Percentiles rank a stretch among this genome's conserved stretches.
phyloP scores from a whole-genome alignment of 768 basidiomycete genomes.

The Pulveroboletus sp. region DNA sequence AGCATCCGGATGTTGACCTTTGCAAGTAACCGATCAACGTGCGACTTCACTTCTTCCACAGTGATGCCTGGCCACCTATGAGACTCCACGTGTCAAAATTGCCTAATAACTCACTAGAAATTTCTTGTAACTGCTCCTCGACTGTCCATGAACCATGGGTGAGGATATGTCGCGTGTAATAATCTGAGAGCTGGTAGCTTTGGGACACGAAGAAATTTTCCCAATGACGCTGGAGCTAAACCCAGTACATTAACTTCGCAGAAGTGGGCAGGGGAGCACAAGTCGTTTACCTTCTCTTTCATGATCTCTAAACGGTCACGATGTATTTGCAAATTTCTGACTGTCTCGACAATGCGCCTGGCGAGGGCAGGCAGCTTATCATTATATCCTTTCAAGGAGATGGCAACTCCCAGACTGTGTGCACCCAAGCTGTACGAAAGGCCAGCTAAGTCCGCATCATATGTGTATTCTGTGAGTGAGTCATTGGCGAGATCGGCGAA shows the following conservation, averaged over 20 bases:
- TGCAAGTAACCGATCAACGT: conserved; percentile 56
- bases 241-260: not conserved
- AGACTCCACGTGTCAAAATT: not conserved
- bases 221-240: conserved; percentile 70
- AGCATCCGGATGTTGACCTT: conserved; percentile 68
- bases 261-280: not conserved
- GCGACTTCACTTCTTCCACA: conserved; percentile 61
- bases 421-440: conserved; percentile 66
- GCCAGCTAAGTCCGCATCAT: conserved; percentile 91
- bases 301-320: conserved; percentile 74
- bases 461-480: conserved; percentile 83
- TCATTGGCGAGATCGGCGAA: conserved; percentile 86
- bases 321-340: conserved; percentile 60
- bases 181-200: conserved; percentile 75
- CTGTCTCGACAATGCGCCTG: conserved; percentile 64
- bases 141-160: conserved; percentile 71
- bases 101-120: conserved; percentile 54
- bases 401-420: conserved; percentile 59
- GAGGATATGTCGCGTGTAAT: conserved; percentile 68
- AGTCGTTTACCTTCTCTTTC: conserved; percentile 76
- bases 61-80: conserved; percentile 53
- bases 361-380: conserved; percentile 82
- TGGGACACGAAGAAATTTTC: conserved; percentile 85
- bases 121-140: conserved; percentile 68
- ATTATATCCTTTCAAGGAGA: conserved; percentile 81